Conservation (phyloP, 768 basidiomycete genomes). For the Terana coerulea region DNA sequence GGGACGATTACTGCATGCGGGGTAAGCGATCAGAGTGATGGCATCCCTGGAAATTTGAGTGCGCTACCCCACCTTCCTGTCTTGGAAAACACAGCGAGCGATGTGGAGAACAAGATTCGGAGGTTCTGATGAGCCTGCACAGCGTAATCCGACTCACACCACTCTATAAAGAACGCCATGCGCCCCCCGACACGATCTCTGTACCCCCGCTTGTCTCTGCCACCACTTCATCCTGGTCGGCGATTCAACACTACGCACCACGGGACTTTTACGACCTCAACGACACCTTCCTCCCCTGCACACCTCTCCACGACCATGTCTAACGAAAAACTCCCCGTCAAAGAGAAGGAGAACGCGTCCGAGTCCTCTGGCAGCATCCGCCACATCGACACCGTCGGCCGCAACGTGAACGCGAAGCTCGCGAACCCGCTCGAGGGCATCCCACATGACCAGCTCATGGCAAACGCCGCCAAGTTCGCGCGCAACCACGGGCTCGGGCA, state of each 20-base stretch:
- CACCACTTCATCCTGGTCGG: background rate
- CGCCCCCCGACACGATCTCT: background rate
- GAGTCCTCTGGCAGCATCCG: constrained; percentile 14
- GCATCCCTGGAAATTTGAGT: constrained; percentile 2
- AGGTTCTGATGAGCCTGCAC: background rate
- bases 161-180: background rate
- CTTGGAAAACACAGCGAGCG: background rate
- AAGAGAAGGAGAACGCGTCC: constrained; percentile 14
- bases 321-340: constrained; percentile 13
- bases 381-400: constrained; percentile 32
- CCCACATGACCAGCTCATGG: constrained; percentile 53
- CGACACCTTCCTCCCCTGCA: constrained; percentile 5
- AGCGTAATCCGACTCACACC: background rate
- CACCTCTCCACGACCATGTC: constrained; percentile 17
- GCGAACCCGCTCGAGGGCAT: constrained; percentile 60
- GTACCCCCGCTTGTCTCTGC: background rate
- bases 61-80: constrained; percentile 3
- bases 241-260: background rate
- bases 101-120: background rate
- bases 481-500: constrained; percentile 35
- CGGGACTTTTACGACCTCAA: background rate
- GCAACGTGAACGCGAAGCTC: constrained; percentile 42
- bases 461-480: constrained; percentile 60
- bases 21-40: constrained; percentile 5
- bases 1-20: background rate